These are phyloP conservation scores for Penicillium sp. DNA, from an alignment of 2,329 filamentous ascomycete genomes.

Conservation along the genomic window DNA sequence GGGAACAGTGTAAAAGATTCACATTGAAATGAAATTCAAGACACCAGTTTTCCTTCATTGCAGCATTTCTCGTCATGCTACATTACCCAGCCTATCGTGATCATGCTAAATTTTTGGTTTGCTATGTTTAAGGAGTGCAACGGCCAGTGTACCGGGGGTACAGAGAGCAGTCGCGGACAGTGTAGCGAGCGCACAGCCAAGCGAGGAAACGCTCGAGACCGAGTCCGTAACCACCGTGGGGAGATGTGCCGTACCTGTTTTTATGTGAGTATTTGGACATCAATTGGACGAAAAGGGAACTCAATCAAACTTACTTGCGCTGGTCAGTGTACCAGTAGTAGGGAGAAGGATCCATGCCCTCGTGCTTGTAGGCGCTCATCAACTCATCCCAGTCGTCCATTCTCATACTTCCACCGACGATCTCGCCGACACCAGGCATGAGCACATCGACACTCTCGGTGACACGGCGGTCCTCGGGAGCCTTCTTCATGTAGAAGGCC, in stretches of 20 bases:
- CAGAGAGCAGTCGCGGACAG: constrained; percentile 59
- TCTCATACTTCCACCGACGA: constrained; percentile 95
- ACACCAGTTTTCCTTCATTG: constrained; percentile 1
- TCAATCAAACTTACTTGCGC: constrained; percentile 69
- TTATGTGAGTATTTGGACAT: neutral
- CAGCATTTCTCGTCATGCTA: constrained; percentile 5
- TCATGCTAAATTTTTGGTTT: constrained; percentile 10
- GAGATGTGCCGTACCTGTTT: constrained; percentile 79
- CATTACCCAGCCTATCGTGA: constrained; percentile 6
- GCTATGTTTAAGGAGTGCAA: constrained; percentile 47
- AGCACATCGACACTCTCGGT: constrained; percentile 88
- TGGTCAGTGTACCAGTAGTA: constrained; percentile 99
- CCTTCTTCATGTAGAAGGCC: constrained; percentile 98
- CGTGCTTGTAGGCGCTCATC: constrained; percentile 81
- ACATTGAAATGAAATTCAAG: neutral
- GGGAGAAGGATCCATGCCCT: constrained; percentile 78
- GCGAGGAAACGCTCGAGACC: constrained; percentile 81
- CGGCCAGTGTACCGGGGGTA: constrained; percentile 55
- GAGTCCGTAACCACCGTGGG: constrained; percentile 90
- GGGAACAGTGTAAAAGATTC: neutral
- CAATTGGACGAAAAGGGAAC: neutral
- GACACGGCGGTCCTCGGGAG: constrained; percentile 72
- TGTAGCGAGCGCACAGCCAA: constrained; percentile 67
- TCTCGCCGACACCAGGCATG: constrained; percentile 95
- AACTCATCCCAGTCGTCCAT: constrained; percentile 90